Evolutionary conservation across 352 stramenopile genomes (phyloP), one percentile per base, ranked within the genome.

Genomic region (Thalassiosira pacifica): DNA sequence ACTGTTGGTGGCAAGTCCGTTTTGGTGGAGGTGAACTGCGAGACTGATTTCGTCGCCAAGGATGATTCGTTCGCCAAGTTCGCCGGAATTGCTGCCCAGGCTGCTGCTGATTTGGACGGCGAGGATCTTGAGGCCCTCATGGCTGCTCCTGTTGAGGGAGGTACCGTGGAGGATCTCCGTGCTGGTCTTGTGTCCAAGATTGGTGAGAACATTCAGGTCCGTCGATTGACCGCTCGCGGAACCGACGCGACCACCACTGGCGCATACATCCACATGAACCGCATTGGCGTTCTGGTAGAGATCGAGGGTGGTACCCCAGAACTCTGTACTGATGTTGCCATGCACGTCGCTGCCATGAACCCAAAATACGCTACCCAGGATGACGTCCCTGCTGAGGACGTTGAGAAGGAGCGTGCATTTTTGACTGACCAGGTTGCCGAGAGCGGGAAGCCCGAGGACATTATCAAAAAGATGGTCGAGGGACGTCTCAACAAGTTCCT

Each of bases 31-130:
- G 92, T 98, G 77, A 98, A 98, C 91, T 97, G 94, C 61, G 96
- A 98, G 90, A 98, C 96, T 29, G 96, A 98, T 88, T 98, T 98
- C 85, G 96, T 98, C 70, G 96, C 95, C 26, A 96, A 96, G 91
- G 97, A 98, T 91, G 95, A 96, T 48, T 97, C 94, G 59, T 98
- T 98, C 90, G 92, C 97, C 80, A 85, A 65, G 52, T 94, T 93
- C 55, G 87, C 79, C 48, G 75, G 90, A 18, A 72, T 79, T 18
- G 90, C 92, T 45, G 88, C 91, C 1, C 59, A 59, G n/a, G 71
- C 88, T 55, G 90, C 91, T n/a, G 59, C 79, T 16, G 45, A 26
- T 3, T 27, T 83, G 3, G 82, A 81, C 11, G 67, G 68, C 24
- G 87, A 86, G 18, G 82, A 80, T 72, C 57, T 93, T 8, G 88